Evolutionary conservation across 192 early-diverging fungal species (phyloP).

Genomic region (Gonapodya prolifera): DNA sequence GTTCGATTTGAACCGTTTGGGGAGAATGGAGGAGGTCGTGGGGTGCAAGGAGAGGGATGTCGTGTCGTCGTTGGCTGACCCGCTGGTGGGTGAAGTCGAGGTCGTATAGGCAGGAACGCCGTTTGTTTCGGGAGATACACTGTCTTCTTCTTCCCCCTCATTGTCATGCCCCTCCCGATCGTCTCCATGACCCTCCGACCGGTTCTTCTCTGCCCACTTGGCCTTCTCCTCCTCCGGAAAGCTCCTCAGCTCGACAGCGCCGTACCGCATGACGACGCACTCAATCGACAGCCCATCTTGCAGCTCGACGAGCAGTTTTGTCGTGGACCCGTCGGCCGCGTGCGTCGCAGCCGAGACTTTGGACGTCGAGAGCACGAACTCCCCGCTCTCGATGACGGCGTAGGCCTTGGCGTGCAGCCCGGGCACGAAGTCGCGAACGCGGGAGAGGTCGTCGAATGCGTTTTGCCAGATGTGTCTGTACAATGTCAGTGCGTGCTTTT

Average conservation of each 20-base stretch:
- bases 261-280: constrained; percentile 40
- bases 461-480: too few species aligned
- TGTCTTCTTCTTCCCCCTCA: constrained; percentile 14
- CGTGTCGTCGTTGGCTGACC: neutral
- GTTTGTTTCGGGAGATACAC: too few species aligned
- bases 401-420: neutral
- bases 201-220: constrained; percentile 8
- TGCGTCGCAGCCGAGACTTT: constrained; percentile 25
- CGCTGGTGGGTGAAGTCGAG: too few species aligned
- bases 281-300: constrained; percentile 43
- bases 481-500: too few species aligned
- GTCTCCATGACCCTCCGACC: too few species aligned
- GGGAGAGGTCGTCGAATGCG: neutral
- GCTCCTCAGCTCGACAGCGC: constrained; percentile 22
- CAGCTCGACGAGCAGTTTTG: constrained; percentile 40
- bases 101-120: neutral
- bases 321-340: constrained; percentile 33
- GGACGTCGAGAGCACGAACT: constrained; percentile 29
- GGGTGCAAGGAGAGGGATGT: neutral
- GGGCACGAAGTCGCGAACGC: neutral
- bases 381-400: neutral
- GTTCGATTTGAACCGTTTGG: neutral
- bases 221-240: constrained; percentile 30
- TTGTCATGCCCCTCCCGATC: too few species aligned
- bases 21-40: neutral